Conservation (phyloP, 208 protist genomes). For the Porcisia deanei region DNA sequence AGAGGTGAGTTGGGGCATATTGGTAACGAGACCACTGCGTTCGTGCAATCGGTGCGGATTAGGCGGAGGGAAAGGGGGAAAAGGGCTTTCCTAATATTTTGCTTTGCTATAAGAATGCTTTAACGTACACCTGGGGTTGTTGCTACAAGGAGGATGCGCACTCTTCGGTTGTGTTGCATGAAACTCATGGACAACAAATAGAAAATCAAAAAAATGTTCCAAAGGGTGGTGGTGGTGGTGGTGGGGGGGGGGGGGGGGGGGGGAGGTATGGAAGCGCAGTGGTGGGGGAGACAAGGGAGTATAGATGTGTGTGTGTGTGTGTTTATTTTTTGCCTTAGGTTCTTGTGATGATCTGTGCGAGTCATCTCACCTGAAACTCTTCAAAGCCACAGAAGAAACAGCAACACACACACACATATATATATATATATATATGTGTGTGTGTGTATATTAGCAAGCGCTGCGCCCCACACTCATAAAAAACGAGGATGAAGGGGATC, state of each 20-base stretch:
- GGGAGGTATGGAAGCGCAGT: neutral
- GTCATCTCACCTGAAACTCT: neutral
- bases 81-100: too few species aligned
- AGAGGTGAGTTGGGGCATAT: conserved; percentile 1
- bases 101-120: neutral
- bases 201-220: neutral
- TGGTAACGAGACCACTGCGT: neutral
- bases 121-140: neutral
- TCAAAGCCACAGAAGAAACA: too few species aligned
- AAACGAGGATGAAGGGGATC: neutral
- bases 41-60: neutral
- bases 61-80: too few species aligned
- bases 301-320: too few species aligned
- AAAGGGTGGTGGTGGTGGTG: too few species aligned
- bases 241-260: neutral
- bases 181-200: neutral
- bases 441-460: neutral
- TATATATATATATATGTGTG: too few species aligned
- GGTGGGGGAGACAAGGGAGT: neutral
- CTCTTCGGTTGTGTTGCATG: neutral
- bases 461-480: neutral
- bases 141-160: neutral
- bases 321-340: neutral
- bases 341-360: neutral
- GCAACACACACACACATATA: neutral